Conservation (phyloP, 2,329 filamentous ascomycete species). For the Exophiala bonariae region DNA sequence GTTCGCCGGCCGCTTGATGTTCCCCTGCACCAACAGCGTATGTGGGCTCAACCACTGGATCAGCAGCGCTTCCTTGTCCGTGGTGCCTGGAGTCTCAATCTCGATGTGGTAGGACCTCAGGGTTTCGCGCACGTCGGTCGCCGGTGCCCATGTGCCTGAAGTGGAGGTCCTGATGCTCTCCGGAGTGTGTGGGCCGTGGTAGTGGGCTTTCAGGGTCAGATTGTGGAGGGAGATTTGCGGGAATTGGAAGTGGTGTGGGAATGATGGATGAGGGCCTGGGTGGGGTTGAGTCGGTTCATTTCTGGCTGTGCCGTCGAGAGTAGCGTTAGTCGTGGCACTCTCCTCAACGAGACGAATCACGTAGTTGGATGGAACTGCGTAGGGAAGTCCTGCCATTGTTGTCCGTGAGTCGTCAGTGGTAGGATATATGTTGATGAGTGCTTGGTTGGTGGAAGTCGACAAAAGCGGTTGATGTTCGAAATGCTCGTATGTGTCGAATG, state of each 20-base stretch:
- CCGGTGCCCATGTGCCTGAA: conserved; percentile 11
- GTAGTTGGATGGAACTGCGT: conserved; percentile 23
- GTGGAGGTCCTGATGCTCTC: conserved; percentile 13
- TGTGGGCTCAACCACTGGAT: conserved; percentile 23
- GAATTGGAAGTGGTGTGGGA: conserved; percentile 23
- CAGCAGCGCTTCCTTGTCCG: conserved; percentile 19
- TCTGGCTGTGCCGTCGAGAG: not conserved
- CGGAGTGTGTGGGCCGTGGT: conserved; percentile 20
- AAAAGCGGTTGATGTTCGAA: too few relatives aligned
- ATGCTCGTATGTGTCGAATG: too few relatives aligned
- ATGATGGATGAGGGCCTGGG: conserved; percentile 17
- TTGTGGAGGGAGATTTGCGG: conserved; percentile 20
- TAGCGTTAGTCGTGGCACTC: not conserved
- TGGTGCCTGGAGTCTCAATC: conserved; percentile 20
- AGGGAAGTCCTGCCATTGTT: conserved; percentile 17
- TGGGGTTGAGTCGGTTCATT: conserved; percentile 19
- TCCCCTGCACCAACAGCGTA: conserved; percentile 22
- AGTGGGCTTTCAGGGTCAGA: conserved; percentile 19
- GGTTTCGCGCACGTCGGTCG: conserved; percentile 23
- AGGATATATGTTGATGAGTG: too few relatives aligned
- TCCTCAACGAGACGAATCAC: conserved; percentile 21
- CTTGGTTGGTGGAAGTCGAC: too few relatives aligned
- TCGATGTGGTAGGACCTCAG: conserved; percentile 22
- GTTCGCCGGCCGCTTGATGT: conserved; percentile 12
- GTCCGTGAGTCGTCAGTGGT: too few relatives aligned